Percentiles rank a stretch among this genome's conserved stretches.
These are phyloP conservation scores for Trichoderma parareesei DNA, from an alignment of 495 filamentous ascomycete species.

Conservation along the genomic window DNA sequence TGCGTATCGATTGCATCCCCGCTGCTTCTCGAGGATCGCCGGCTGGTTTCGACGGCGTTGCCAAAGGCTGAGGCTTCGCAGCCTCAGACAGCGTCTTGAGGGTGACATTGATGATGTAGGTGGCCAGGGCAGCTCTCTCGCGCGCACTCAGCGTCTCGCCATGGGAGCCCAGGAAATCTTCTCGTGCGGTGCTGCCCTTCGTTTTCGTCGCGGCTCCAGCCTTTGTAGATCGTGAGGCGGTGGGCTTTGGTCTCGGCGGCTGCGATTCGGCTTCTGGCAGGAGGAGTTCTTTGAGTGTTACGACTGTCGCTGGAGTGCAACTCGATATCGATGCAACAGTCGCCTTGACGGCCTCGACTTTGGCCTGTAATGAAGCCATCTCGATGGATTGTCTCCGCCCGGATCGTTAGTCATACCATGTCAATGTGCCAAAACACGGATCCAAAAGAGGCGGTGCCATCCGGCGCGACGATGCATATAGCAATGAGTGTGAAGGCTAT, in stretches of 20 bases:
- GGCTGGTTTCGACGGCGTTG: constrained; percentile 21
- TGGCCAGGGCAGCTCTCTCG: constrained; percentile 65
- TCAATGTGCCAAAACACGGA: background rate
- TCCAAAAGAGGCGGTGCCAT: constrained; percentile 7
- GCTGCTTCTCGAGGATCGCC: constrained; percentile 11
- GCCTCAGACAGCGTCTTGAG: constrained; percentile 69
- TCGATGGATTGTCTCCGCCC: constrained; percentile 9
- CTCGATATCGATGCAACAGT: constrained; percentile 43
- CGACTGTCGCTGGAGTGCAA: constrained; percentile 42
- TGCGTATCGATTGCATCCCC: constrained; percentile 27
- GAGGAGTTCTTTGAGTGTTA: constrained; percentile 43
- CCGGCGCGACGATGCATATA: background rate
- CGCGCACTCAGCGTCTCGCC: constrained; percentile 40
- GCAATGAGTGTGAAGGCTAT: background rate
- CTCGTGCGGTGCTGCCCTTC: constrained; percentile 14
- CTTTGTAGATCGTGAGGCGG: constrained; percentile 31
- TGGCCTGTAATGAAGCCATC: constrained; percentile 38
- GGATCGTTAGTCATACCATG: constrained; percentile 20
- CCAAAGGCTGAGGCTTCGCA: constrained; percentile 40
- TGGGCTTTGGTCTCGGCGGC: constrained; percentile 25
- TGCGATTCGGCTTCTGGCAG: constrained; percentile 27
- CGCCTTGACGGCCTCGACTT: constrained; percentile 42
- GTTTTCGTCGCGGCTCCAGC: constrained; percentile 15
- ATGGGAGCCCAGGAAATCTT: constrained; percentile 15
- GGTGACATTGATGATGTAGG: constrained; percentile 70